These are phyloP conservation scores for apple (Malus domestica) DNA, from an alignment of 306 rosid genomes.

Conservation along the genomic window ASM211411v1 NC_041791.1:31060501-31061000, in stretches of 20 bases:
- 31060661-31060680: constrained; percentile 90
- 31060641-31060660: constrained; percentile 96
- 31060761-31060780: constrained; percentile 56
- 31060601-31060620: constrained; percentile 91
- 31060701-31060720: constrained; percentile 85
- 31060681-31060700: constrained; percentile 79
- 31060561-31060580: constrained; percentile 98
- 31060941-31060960: constrained; percentile 77
- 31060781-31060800: constrained; percentile 82
- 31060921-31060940: constrained; percentile 82
- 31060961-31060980: constrained; percentile 92
- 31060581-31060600: constrained; percentile 89
- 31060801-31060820: constrained; percentile 94
- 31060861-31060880: constrained; percentile 96
- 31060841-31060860: constrained; percentile 93
- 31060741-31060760: constrained; percentile 84
- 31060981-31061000: neutral
- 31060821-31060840: constrained; percentile 88
- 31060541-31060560: constrained; percentile 80
- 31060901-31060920: constrained; percentile 73
- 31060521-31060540: constrained; percentile 82
- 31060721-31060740: constrained; percentile 90
- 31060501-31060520: constrained; percentile 53
- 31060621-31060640: constrained; percentile 98
- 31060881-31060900: constrained; percentile 89